A percentile compares a stretch with the other conserved stretches of the same genome.
These are phyloP conservation scores for Mucor mucedo DNA, from an alignment of 371 early-diverging fungal genomes.

Conservation along the genomic window DNA sequence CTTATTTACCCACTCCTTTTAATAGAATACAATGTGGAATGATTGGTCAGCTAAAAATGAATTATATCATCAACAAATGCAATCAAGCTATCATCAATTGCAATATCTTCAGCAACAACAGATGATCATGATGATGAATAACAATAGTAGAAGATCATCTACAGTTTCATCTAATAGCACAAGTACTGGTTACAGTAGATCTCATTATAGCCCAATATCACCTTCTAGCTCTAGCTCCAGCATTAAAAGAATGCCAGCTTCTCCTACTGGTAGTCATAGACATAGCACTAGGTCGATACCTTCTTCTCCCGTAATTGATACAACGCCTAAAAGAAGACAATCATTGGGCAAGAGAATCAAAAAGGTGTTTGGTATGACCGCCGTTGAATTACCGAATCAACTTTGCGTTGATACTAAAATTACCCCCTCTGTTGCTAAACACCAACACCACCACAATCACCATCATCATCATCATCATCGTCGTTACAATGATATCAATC, in stretches of 20 bases:
- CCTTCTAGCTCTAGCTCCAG: conserved; percentile 26
- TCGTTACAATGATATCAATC: conserved; percentile 3
- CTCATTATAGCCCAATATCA: conserved; percentile 7
- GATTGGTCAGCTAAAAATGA: conserved; percentile 23
- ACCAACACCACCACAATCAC: background rate
- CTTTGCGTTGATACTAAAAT: conserved; percentile 4
- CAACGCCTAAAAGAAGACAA: conserved; percentile 29
- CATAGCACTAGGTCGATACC: background rate
- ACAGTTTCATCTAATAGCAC: conserved; percentile 13
- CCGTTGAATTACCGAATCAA: conserved; percentile 13
- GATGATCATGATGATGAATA: conserved; percentile 30
- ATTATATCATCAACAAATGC: conserved; percentile 27
- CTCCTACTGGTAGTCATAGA: background rate
- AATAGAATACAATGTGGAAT: conserved; percentile 17
- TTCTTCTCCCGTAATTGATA: background rate
- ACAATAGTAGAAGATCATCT: conserved; percentile 18
- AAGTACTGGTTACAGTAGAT: background rate
- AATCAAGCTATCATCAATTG: conserved; percentile 31
- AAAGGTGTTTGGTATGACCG: conserved; percentile 25
- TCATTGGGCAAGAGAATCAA: conserved; percentile 32
- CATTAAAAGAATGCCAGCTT: background rate
- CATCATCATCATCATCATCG: conserved; percentile 10
- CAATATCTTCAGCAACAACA: conserved; percentile 35
- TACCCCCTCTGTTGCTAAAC: background rate
- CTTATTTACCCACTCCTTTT: background rate